Evolutionary conservation across 768 basidiomycete genomes (phyloP), one percentile per base, ranked within the genome.

Genomic region (Leucosporidium creatinivorum): DNA sequence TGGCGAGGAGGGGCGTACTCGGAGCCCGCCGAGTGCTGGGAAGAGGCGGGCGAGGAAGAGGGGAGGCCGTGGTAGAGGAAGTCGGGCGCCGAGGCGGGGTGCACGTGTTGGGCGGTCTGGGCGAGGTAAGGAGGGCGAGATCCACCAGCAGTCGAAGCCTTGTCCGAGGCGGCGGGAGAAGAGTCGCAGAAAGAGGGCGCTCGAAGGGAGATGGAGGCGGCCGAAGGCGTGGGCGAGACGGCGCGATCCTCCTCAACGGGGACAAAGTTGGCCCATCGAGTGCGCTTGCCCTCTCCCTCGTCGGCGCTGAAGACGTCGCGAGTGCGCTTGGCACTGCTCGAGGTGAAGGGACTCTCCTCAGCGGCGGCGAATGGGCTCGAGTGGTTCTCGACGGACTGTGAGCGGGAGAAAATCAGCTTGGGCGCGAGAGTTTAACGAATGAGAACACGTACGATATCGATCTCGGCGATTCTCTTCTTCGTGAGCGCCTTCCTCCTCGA

Each of bases 161-260:
- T 61, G 19, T 72, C 70, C 6, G 67, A 68, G 1, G 39, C 33
- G 1, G 70, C 55, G 17, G 70, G 70, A 0, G 65, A 66, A 18
- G 70, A 72, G 67, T 72, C 67, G 70, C 70, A 72, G 67, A 72
- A 72, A 17, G 65, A 66, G 1, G 70, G 70, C 1, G 70, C 70
- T 54, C 59, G 64, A 25, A 72, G 54, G 26, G 67, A 63, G 23
- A 44, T 25, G 21, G 70, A 65, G 13, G 58, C 61, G 19, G 64
- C 17, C 1, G 69, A 72, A 0, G 70, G 65, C 3, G 67, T 72
- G 0, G 70, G 70, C 21, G 70, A 72, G 26, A 60, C 50, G 28
- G 61, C 47, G 0, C 54, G 48, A 44, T 49, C 31, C 17, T 65
- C 52, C 18, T 28, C 30, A 0, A 23, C 17, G 31, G 1, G 5